Base-by-base conservation (phyloP, 2,329 filamentous ascomycete species). In the Aspergillus sp. region DNA sequence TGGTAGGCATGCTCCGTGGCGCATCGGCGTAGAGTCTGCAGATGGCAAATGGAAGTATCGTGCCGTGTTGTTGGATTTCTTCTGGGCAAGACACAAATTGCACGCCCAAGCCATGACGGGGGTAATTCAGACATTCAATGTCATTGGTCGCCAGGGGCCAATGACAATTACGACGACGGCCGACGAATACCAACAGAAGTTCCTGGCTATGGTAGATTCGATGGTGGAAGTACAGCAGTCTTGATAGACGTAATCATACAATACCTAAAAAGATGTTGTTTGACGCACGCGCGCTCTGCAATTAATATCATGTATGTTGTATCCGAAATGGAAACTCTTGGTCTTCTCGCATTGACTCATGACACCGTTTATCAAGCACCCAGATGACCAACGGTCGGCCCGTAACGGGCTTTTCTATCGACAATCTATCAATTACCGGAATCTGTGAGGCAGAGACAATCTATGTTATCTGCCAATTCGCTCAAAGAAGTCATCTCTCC, bases 111-210 rank as follows among this genome's bases (percentile, higher is more conserved):
- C 84, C 1, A 84, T 91, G 83, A 90, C 88, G 0, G 82, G 83
- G 0, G 73, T 91, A 38, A 84, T 92, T 60, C 83, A 83, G 52
- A 76, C 82, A 0, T 90, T 87, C 67, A 91, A 91, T 67, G 67
- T 82, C 11, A 77, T 91, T 27, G 86, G 84, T 32, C 77, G 82
- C 2, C 82, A 88, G 66, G 89, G 88, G 0, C 88, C 85, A 0
- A 92, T 92, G 89, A 89, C 86, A 61, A 90, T 92, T 57, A 92
- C 89, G 0, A 88, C 89, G 0, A 84, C 85, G 5, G 84, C 87
- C 8, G 78, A 80, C 0, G 90, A 92, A 75, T 92, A 92, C 68
- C 80, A 87, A 13, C 73, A 82, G 64, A 78, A 83, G 49, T 86
- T 86, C 61, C 65, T 85, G 39, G 69, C 73, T 7, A 84, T 86